A percentile compares a stretch with the other conserved stretches of the same genome.
phyloP scores from a whole-genome alignment of 441 rosid genomes.

The Brassica balearica region DNA sequence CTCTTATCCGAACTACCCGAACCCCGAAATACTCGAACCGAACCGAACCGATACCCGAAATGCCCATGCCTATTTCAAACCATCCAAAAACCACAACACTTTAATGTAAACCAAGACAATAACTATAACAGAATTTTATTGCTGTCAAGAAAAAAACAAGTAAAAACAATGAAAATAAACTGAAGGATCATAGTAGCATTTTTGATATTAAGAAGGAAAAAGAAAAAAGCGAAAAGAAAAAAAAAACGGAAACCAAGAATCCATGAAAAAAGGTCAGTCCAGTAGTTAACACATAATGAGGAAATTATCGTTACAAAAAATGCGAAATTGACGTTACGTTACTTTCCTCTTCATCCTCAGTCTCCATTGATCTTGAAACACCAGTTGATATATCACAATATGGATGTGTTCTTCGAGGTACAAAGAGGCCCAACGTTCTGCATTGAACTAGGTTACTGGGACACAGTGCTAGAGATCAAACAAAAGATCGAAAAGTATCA shows the following conservation, averaged over 20 bases:
- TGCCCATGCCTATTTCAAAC: too few relatives aligned
- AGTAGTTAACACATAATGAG: slow-evolving; percentile 23
- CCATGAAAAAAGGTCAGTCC: neutral
- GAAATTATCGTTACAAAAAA: slow-evolving; percentile 11
- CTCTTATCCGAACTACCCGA: too few relatives aligned
- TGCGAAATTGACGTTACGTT: neutral
- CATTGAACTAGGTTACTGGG: slow-evolving; percentile 82
- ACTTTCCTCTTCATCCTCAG: neutral
- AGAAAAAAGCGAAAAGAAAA: neutral
- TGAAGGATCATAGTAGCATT: too few relatives aligned
- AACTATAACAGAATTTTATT: too few relatives aligned
- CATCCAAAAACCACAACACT: too few relatives aligned
- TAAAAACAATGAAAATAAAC: too few relatives aligned
- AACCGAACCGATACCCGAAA: too few relatives aligned
- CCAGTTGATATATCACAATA: slow-evolving; percentile 27
- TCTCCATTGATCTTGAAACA: slow-evolving; percentile 16
- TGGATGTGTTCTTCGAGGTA: slow-evolving; percentile 79
- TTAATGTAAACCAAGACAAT: too few relatives aligned
- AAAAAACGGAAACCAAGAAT: neutral
- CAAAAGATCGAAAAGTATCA: slow-evolving; percentile 75
- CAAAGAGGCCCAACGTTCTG: slow-evolving; percentile 61
- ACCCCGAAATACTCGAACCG: too few relatives aligned
- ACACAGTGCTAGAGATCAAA: slow-evolving; percentile 80
- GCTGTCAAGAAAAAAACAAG: too few relatives aligned
- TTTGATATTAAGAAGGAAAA: too few relatives aligned